Conservation (phyloP, 1,284 basidiomycete genomes). For the Polyporus tsugae region DNA sequence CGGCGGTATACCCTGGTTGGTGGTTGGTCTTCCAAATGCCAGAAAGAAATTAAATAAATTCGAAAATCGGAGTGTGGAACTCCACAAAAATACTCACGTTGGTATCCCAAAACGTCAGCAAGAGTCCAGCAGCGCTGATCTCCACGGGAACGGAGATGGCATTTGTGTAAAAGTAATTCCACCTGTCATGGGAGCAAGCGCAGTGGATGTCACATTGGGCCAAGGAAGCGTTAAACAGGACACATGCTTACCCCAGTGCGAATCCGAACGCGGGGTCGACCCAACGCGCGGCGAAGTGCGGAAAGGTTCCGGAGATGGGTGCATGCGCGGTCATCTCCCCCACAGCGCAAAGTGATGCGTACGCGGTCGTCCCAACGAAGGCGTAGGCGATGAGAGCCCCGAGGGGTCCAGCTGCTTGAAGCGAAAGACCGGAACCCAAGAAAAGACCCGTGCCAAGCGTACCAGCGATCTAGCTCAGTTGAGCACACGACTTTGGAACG, state of each 20-base stretch:
- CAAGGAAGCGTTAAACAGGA: not conserved
- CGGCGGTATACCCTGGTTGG: conserved; percentile 68
- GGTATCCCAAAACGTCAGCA: conserved; percentile 82
- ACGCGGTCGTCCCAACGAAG: conserved; percentile 69
- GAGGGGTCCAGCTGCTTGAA: conserved; percentile 62
- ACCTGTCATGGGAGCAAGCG: conserved; percentile 28
- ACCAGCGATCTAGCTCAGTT: conserved; percentile 63
- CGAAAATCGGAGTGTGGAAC: not conserved
- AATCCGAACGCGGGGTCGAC: conserved; percentile 82
- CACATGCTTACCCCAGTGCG: conserved; percentile 49
- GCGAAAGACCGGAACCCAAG: conserved; percentile 76
- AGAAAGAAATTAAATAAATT: not conserved
- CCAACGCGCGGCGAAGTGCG: conserved; percentile 77
- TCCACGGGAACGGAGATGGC: conserved; percentile 76
- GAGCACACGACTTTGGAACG: not conserved
- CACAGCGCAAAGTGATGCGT: conserved; percentile 69
- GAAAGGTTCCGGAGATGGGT: conserved; percentile 79
- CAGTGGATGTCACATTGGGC: not conserved
- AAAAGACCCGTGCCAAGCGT: conserved; percentile 85
- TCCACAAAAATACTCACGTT: conserved; percentile 47
- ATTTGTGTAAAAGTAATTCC: conserved; percentile 61
- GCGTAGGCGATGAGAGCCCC: conserved; percentile 70
- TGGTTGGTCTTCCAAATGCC: conserved; percentile 51
- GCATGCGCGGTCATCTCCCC: conserved; percentile 79
- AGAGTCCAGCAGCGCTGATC: conserved; percentile 76